A percentile compares a stretch with the other conserved stretches of the same genome.
phyloP scores from a whole-genome alignment of 2,329 filamentous ascomycete genomes.

The Lojkania enalia region DNA sequence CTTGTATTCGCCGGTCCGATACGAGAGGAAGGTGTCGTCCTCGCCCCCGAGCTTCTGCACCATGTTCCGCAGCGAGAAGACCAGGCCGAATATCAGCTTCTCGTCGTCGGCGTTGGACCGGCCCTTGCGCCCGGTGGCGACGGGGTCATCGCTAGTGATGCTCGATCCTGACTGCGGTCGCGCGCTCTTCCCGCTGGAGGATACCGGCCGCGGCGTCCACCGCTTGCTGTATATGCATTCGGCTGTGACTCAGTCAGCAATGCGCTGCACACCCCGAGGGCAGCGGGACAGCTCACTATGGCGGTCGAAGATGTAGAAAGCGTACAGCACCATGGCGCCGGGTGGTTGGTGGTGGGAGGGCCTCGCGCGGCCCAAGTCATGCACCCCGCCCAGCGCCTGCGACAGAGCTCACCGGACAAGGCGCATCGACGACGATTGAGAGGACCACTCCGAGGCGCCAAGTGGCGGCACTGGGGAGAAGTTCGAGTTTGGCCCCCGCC shows the following conservation, averaged over 20 bases:
- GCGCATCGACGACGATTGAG: no score
- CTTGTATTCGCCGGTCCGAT: conserved; percentile 93
- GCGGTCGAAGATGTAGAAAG: conserved; percentile 98
- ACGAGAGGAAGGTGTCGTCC: conserved; percentile 91
- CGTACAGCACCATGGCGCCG: conserved; percentile 83
- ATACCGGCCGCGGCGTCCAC: conserved; percentile 67
- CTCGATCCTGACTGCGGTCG: conserved; percentile 56
- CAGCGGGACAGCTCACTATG: conserved; percentile 70
- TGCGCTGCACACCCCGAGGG: conserved; percentile 7
- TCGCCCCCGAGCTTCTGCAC: conserved; percentile 90
- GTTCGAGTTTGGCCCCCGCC: conserved; percentile 11
- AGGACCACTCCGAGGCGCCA: background rate
- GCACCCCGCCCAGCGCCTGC: background rate
- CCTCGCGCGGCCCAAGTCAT: background rate
- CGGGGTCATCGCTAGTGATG: conserved; percentile 50
- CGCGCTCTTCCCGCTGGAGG: conserved; percentile 50
- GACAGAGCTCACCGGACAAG: no score
- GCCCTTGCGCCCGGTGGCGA: conserved; percentile 39
- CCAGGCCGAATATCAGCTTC: conserved; percentile 94
- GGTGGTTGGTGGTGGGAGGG: background rate
- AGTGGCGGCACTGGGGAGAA: conserved; percentile 1
- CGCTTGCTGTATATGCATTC: conserved; percentile 95
- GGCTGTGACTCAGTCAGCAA: conserved; percentile 58
- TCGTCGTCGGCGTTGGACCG: conserved; percentile 76
- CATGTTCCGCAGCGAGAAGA: conserved; percentile 97